These are phyloP conservation scores for Aspergillus latus DNA, from an alignment of 2,329 filamentous ascomycete genomes.

Conservation along the genomic window DNA sequence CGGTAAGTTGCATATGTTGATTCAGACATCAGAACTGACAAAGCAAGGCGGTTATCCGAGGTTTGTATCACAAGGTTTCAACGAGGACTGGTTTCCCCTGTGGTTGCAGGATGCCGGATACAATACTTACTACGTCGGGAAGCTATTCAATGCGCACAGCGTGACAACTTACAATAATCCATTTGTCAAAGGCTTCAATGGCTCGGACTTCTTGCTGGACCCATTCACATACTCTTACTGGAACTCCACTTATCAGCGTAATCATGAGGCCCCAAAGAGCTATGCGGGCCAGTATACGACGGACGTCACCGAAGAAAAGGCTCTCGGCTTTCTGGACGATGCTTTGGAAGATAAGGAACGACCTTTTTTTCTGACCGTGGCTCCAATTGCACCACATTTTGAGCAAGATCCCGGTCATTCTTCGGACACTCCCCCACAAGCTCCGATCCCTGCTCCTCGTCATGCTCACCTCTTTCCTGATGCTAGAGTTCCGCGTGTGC, in stretches of 20 bases:
- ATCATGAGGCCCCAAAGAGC: conserved; percentile 54
- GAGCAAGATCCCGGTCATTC: conserved; percentile 34
- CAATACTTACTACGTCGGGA: conserved; percentile 67
- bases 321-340: conserved; percentile 61
- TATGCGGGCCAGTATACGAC: conserved; percentile 56
- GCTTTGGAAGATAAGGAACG: conserved; percentile 50
- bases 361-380: conserved; percentile 68
- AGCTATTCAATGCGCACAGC: conserved; percentile 66
- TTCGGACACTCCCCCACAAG: conserved; percentile 45
- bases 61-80: conserved; percentile 63
- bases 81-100: conserved; percentile 66
- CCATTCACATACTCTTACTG: conserved; percentile 67
- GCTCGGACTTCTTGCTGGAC: conserved; percentile 61
- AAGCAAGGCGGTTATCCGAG: conserved; percentile 56
- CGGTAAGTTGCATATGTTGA: conserved; percentile 9
- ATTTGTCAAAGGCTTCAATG: conserved; percentile 59
- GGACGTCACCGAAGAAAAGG: conserved; percentile 59
- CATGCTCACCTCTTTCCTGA: conserved; percentile 64
- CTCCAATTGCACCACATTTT: conserved; percentile 67
- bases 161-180: conserved; percentile 62
- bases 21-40: conserved; percentile 31
- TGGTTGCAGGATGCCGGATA: conserved; percentile 71
- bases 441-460: conserved; percentile 60
- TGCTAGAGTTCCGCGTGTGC: conserved; percentile 58
- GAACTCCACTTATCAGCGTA: conserved; percentile 61